Percentiles rank a stretch among this genome's conserved stretches.
These are phyloP conservation scores for Zangia roseola DNA, from an alignment of 768 basidiomycete species.

Conservation along the genomic window DNA sequence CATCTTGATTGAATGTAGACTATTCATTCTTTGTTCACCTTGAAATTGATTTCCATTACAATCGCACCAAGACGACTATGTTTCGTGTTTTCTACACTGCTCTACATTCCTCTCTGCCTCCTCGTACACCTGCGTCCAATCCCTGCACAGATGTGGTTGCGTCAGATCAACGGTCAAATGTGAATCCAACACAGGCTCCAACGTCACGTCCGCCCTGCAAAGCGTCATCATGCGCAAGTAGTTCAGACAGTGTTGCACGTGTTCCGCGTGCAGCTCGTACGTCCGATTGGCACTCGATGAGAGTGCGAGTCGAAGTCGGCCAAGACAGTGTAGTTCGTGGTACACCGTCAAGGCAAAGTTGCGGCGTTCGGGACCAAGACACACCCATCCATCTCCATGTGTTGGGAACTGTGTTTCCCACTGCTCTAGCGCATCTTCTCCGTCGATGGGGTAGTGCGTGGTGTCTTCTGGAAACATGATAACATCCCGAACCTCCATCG, in stretches of 20 bases:
- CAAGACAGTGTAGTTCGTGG: conserved; percentile 39
- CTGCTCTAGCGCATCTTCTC: conserved; percentile 18
- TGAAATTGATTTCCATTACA: no score
- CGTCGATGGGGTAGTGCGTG: conserved; percentile 24
- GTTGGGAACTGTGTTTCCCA: conserved; percentile 27
- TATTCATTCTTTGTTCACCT: no score
- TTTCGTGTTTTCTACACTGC: conserved; percentile 5
- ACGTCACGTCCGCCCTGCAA: conserved; percentile 47
- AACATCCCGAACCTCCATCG: conserved; percentile 19
- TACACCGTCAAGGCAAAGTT: conserved; percentile 37
- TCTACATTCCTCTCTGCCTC: conserved; percentile 17
- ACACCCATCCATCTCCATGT: conserved; percentile 22
- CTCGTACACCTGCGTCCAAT: conserved; percentile 27
- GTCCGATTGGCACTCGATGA: conserved; percentile 13
- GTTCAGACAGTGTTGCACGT: conserved; percentile 46
- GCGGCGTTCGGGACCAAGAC: conserved; percentile 28
- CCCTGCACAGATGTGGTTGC: conserved; percentile 26
- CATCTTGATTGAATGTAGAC: no score
- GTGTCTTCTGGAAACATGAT: conserved; percentile 29
- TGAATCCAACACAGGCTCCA: conserved; percentile 39
- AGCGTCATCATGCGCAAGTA: conserved; percentile 47
- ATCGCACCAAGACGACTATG: no score
- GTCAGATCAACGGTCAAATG: conserved; percentile 18
- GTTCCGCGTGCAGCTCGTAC: conserved; percentile 17
- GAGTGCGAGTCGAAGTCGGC: conserved; percentile 26